A percentile compares a stretch with the other conserved stretches of the same genome.
These are phyloP conservation scores for Nitzschia inconspicua DNA, from an alignment of 108 stramenopile species.

Conservation along the genomic window DNA sequence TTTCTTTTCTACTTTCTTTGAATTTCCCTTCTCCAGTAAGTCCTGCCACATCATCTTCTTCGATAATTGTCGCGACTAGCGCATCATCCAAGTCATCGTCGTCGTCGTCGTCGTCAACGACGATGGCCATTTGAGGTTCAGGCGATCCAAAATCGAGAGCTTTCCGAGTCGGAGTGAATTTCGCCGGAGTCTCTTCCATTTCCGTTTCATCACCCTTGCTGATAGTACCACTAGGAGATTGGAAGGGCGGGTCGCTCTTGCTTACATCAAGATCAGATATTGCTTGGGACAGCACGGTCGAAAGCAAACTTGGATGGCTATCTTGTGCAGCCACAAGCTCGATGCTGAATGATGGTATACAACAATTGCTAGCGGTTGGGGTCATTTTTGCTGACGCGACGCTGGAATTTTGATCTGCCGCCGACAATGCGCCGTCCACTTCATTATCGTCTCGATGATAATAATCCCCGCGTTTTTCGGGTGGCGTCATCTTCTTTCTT, in stretches of 20 bases:
- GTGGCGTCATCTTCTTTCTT: neutral
- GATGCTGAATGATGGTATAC: too few species aligned
- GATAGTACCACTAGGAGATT: neutral
- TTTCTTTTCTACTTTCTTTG: conserved; percentile 3
- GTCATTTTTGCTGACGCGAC: neutral
- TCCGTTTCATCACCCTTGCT: neutral
- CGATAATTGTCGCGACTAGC: conserved; percentile 27
- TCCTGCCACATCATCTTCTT: conserved; percentile 10
- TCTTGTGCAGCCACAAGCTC: too few species aligned
- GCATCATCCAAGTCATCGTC: conserved; percentile 18
- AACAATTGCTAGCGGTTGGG: too few species aligned
- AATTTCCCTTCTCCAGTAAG: neutral
- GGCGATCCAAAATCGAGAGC: conserved; percentile 12
- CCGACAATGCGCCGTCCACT: neutral
- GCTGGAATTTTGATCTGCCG: neutral
- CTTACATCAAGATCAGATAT: too few species aligned
- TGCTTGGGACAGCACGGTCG: too few species aligned
- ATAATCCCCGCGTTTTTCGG: neutral
- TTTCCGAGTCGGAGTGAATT: neutral
- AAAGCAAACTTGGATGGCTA: too few species aligned
- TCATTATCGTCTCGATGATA: neutral
- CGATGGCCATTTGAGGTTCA: conserved; percentile 11
- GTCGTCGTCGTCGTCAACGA: conserved; percentile 31
- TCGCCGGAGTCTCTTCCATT: conserved; percentile 9
- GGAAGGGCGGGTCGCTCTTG: too few species aligned